These are phyloP conservation scores for Leptographium wingfieldii DNA, from an alignment of 2,329 filamentous ascomycete genomes.

Conservation along the genomic window DNA sequence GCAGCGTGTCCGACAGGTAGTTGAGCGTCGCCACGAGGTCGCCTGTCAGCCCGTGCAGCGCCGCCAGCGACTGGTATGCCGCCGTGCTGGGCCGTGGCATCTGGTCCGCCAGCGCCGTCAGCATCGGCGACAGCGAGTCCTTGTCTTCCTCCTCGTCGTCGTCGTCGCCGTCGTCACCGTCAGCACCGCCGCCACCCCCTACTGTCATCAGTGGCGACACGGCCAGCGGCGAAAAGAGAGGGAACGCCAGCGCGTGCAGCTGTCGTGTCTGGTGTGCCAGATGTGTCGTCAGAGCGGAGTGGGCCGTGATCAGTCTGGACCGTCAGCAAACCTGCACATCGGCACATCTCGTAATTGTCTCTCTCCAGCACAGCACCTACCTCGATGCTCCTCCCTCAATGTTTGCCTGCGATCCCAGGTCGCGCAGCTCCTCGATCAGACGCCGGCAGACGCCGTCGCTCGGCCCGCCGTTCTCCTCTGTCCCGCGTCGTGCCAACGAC, in stretches of 20 bases:
- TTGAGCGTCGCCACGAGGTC: slow-evolving; percentile 71
- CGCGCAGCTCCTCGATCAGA: slow-evolving; percentile 55
- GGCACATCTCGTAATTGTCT: neutral
- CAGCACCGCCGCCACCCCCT: neutral
- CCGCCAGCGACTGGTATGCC: slow-evolving; percentile 52
- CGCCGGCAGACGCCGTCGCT: slow-evolving; percentile 55
- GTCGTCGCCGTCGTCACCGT: neutral
- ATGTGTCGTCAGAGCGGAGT: slow-evolving; percentile 62
- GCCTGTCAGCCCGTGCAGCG: slow-evolving; percentile 56
- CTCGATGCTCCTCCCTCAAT: slow-evolving; percentile 62
- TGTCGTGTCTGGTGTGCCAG: slow-evolving; percentile 63
- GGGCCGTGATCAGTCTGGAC: slow-evolving; percentile 59
- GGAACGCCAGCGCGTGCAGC: slow-evolving; percentile 60
- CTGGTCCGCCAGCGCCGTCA: slow-evolving; percentile 49
- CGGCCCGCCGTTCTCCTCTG: slow-evolving; percentile 52
- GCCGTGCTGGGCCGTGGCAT: slow-evolving; percentile 53
- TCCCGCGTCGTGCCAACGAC: slow-evolving; percentile 51
- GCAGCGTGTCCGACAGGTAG: slow-evolving; percentile 77
- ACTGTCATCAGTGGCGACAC: slow-evolving; percentile 16
- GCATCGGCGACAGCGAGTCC: slow-evolving; percentile 56
- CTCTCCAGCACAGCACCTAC: slow-evolving; percentile 23
- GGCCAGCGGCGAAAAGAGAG: slow-evolving; percentile 55
- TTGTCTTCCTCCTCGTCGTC: slow-evolving; percentile 20
- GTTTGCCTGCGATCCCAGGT: slow-evolving; percentile 59
- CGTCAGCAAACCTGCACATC: neutral